Conservation (phyloP, 2,329 filamentous ascomycete genomes). For the Chaetomiaceae sp. region DNA sequence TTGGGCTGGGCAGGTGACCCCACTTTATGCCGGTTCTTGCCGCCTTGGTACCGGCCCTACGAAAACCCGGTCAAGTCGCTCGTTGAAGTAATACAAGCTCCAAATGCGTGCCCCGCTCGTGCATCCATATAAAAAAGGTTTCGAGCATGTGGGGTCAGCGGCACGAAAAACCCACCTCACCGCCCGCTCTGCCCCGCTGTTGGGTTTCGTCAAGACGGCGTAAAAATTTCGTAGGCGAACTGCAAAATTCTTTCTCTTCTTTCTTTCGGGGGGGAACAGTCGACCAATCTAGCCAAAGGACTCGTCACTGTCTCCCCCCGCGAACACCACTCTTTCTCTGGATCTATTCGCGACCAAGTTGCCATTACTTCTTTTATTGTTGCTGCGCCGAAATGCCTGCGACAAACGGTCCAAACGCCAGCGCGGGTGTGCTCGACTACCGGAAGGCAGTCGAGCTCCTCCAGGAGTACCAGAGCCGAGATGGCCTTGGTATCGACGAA, state of each 20-base stretch:
- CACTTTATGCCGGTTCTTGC: not conserved
- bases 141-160: not conserved
- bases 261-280: conserved; percentile 30
- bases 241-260: conserved; percentile 21
- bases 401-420: conserved; percentile 59
- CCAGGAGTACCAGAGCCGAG: conserved; percentile 71
- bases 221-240: conserved; percentile 24
- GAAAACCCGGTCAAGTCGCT: conserved; percentile 8
- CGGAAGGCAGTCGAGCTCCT: conserved; percentile 70
- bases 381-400: conserved; percentile 59
- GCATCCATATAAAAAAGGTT: no score
- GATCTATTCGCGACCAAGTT: conserved; percentile 8
- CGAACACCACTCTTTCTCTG: conserved; percentile 10
- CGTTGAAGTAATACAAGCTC: no score
- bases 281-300: conserved; percentile 19
- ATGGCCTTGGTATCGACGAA: conserved; percentile 83
- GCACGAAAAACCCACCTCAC: conserved; percentile 13
- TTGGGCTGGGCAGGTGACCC: not conserved
- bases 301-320: conserved; percentile 26
- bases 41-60: conserved; percentile 10
- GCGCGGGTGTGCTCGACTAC: conserved; percentile 61
- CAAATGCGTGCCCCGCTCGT: no score
- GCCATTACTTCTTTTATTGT: conserved; percentile 15
- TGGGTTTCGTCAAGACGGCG: conserved; percentile 11
- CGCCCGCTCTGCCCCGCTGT: conserved; percentile 25